Evolutionary conservation across 495 filamentous ascomycete species (phyloP).

Genomic region (Wilcoxina mikolae): DNA sequence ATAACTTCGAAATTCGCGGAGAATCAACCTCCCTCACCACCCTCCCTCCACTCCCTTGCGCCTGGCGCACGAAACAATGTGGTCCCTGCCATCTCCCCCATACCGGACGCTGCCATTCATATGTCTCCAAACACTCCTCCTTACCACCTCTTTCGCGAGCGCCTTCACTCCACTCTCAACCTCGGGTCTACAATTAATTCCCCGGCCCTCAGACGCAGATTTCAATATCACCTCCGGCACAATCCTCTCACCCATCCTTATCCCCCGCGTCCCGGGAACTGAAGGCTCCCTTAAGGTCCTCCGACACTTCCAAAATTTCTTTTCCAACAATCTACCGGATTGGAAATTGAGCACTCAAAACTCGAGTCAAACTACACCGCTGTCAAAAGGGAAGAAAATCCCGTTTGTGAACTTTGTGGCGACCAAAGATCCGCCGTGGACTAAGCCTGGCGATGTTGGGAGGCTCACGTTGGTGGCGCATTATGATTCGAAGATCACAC

Average conservation of each 20-base stretch:
- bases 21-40: too few relatives aligned
- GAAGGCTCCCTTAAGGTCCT: constrained; percentile 58
- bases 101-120: too few relatives aligned
- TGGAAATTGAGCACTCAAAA: constrained; percentile 80
- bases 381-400: constrained; percentile 48
- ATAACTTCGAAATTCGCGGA: too few relatives aligned
- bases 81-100: background rate
- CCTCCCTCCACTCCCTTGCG: background rate
- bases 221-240: constrained; percentile 60
- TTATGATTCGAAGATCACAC: constrained; percentile 74
- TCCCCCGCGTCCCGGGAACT: constrained; percentile 77
- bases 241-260: constrained; percentile 79
- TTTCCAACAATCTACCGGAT: constrained; percentile 50
- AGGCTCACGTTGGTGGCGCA: constrained; percentile 80
- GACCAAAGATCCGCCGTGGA: constrained; percentile 79
- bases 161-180: constrained; percentile 67
- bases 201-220: constrained; percentile 49
- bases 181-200: constrained; percentile 49
- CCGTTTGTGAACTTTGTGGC: constrained; percentile 80
- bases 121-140: constrained; percentile 26
- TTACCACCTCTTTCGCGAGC: constrained; percentile 30
- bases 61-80: too few relatives aligned
- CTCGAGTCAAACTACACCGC: constrained; percentile 65
- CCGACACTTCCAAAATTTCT: constrained; percentile 71
- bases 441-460: constrained; percentile 53